Base-by-base conservation (phyloP, 495 filamentous ascomycete genomes). In the Penicillium silybi region DNA sequence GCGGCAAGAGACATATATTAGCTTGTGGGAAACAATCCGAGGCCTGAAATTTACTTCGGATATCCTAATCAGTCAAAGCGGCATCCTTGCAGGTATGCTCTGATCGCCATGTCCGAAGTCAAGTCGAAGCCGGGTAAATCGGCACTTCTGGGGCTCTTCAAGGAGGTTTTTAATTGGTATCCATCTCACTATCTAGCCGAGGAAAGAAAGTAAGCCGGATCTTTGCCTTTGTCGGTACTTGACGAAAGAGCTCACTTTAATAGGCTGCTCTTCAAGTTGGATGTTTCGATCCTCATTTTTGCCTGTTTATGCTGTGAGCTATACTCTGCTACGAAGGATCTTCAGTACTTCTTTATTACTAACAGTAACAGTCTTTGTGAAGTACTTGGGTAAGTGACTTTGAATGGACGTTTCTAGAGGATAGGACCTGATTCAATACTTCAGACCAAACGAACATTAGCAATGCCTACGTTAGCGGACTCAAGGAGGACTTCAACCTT, bases 401-500 rank as follows among this genome's bases (percentile, higher is more conserved):
- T n/a, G 1, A 11, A 4, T 18, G 10, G n/a, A 46, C 22, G 16
- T 54, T n/a, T n/a, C n/a, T n/a, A n/a, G n/a, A n/a, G n/a, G 16
- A 46, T 22, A 16, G 15, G 20, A 44, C 10, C 44, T 20, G 7
- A 46, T 10, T 29, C 17, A 29, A 16, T 22, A n/a, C 10, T 42
- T 13, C 29, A 68, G 75, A 76, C 50, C 73, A 76, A 46, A 70
- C 68, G 4, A 77, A 78, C 48, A 73, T 78, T 48, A 70, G 58
- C 59, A 79, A 76, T 68, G 76, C 76, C 39, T 81, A 77, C 48
- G 68, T 82, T 1, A 81, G 75, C 20, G 80, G 80, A 1, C 79
- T 84, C 65, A 82, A 85, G 46, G 81, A 85, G 51, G 80, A 83
- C 44, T 69, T 85, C 15, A 56, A 65, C 13, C 67, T 86, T n/a